Evolutionary conservation across 352 stramenopile genomes (phyloP).

Genomic region (Globisporangium spinosum): DNA sequence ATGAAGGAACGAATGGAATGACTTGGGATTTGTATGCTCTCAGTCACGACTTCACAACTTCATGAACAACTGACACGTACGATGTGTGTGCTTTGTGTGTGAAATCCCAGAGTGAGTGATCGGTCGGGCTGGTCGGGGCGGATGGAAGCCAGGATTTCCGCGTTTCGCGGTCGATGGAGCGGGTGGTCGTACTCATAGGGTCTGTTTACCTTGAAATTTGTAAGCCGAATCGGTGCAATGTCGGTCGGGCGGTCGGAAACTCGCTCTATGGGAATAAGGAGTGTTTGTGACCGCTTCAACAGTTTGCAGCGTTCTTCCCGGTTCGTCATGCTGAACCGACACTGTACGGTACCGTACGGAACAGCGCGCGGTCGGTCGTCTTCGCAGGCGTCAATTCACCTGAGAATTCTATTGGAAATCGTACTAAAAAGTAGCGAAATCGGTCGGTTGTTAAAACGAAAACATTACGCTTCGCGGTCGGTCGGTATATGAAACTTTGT

Average conservation of each 20-base stretch:
- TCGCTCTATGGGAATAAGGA: not conserved
- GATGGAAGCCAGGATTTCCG: not conserved
- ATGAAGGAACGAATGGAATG: not conserved
- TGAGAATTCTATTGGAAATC: not conserved
- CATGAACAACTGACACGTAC: not conserved
- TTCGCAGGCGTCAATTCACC: not conserved
- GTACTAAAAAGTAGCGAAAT: not conserved
- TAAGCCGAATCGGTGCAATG: not conserved
- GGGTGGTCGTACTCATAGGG: not conserved
- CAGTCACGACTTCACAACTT: not conserved
- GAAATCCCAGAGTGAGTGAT: not conserved
- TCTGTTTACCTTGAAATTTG: not conserved
- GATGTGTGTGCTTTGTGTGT: not conserved
- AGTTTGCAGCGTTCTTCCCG: not conserved
- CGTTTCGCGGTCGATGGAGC: not conserved
- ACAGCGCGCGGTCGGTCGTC: not conserved
- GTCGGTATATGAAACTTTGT: not conserved
- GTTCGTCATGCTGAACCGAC: not conserved
- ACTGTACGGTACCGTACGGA: not conserved
- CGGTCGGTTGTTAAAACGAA: not conserved
- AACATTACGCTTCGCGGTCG: not conserved
- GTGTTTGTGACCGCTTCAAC: too few species aligned
- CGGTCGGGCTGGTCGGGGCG: not conserved
- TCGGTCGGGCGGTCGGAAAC: not conserved
- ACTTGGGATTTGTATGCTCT: not conserved